Evolutionary conservation across 495 filamentous ascomycete species (phyloP), one percentile per base, ranked within the genome.

Genomic region (Lindgomyces ingoldianus): DNA sequence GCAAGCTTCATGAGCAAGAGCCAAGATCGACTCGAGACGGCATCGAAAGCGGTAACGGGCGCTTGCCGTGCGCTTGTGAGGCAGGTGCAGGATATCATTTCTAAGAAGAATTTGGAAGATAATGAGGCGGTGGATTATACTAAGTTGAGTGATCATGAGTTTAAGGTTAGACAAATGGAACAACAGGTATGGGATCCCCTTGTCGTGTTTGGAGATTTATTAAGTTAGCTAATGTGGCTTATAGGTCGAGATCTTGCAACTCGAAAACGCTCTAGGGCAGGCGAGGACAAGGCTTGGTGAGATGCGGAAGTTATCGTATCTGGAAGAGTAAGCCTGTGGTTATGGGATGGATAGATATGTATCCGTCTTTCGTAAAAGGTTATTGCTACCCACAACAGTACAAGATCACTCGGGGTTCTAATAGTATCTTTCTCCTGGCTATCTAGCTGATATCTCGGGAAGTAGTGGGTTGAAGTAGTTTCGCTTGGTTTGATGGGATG

Each of bases 121-220:
- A 78, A 77, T 19, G 95, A 96, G 30, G 79, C 81, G n/a, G 85
- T 94, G 29, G 93, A 98, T 74, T 98, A 97, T 75, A 79, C 82
- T 0, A 90, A 90, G 75, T 78, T 98, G 36, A 91, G 89, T 69
- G 84, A 87, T 51, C 91, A 96, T 77, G 94, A 98, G 79, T 97
- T 98, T 81, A 98, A 98, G 81, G 91, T 96, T 14, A 83, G 88
- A 72, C 92, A 98, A 81, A 98, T 98, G 95, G 93, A 98, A 79
- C 95, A 98, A 76, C 95, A 98, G 90, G 93, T 96, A 81, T 66
- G 86, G 84, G 12, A 14, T 6, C 12, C 42, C 9, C 26, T 24
- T 3, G 6, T 9, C 8, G 26, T 41, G 21, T 70, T 16, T 8
- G 46, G 57, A 41, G 24, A 59, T 48, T 42, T 58, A 61, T 46